Conservation (phyloP, 257 asterid species). For the Ballota nigra region DNA sequence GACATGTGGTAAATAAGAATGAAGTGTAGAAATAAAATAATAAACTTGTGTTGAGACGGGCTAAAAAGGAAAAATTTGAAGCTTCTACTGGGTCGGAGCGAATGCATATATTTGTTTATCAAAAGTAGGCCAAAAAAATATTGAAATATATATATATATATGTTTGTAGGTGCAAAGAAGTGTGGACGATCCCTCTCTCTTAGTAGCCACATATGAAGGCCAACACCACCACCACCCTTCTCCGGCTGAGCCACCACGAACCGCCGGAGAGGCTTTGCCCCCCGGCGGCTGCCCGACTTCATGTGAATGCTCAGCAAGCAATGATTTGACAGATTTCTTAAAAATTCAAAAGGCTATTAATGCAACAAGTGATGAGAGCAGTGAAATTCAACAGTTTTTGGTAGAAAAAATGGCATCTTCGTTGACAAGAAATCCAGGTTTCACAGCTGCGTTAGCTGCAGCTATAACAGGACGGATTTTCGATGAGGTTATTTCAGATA, state of each 20-base stretch:
- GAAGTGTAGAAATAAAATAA: no score
- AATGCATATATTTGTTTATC: no score
- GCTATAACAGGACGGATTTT: slow-evolving; percentile 59
- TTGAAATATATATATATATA: background rate
- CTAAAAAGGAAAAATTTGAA: no score
- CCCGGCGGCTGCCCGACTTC: slow-evolving; percentile 2
- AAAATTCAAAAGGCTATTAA: slow-evolving; percentile 23
- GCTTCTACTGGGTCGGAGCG: no score
- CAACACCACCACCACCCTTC: slow-evolving; percentile 32
- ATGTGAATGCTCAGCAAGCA: slow-evolving; percentile 5
- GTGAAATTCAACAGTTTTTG: slow-evolving; percentile 33
- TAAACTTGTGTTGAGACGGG: no score
- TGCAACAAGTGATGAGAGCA: slow-evolving; percentile 22
- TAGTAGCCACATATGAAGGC: slow-evolving; percentile 73
- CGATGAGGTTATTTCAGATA: slow-evolving; percentile 25
- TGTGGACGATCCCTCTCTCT: slow-evolving; percentile 46
- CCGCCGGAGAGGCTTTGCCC: slow-evolving; percentile 13
- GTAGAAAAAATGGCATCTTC: slow-evolving; percentile 64
- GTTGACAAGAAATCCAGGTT: slow-evolving; percentile 48
- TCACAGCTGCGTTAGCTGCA: slow-evolving; percentile 63
- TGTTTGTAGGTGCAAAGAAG: slow-evolving; percentile 68
- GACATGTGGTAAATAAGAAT: no score
- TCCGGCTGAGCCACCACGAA: background rate
- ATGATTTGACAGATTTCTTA: slow-evolving; percentile 19
- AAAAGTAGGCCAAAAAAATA: no score